Conservation (phyloP, 176 grass and related monocot species). For the Luzula sylvatica region DNA sequence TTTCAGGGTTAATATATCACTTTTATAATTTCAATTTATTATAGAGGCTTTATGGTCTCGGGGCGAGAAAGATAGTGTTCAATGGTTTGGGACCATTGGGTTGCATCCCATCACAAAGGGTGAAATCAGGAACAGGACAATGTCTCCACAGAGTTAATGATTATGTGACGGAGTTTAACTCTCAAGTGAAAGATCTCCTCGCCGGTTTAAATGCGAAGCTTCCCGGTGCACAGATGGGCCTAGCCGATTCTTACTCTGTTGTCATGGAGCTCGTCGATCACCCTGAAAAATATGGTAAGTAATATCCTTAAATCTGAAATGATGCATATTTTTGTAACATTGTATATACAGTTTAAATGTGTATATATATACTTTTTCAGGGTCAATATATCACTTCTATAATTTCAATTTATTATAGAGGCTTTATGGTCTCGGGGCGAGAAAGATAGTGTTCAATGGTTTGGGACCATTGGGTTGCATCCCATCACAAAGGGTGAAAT, state of each 20-base stretch:
- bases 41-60: constrained; percentile 71
- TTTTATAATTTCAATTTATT: neutral
- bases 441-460: constrained; percentile 64
- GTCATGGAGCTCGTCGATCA: constrained; percentile 82
- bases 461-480: constrained; percentile 82
- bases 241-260: constrained; percentile 58
- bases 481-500: constrained; percentile 68
- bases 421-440: constrained; percentile 65
- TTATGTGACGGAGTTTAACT: constrained; percentile 68
- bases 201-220: constrained; percentile 43
- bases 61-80: constrained; percentile 72
- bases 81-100: constrained; percentile 65
- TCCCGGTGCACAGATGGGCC: constrained; percentile 53
- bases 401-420: constrained; percentile 43
- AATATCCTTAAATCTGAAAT: no score
- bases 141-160: constrained; percentile 70
- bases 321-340: no score
- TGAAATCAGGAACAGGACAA: constrained; percentile 35
- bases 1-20: neutral
- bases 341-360: no score
- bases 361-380: no score
- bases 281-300: constrained; percentile 63
- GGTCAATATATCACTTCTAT: neutral
- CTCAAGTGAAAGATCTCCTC: constrained; percentile 38
- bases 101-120: constrained; percentile 91